Evolutionary conservation across 441 rosid species (phyloP), one percentile per base, ranked within the genome.

Genomic region (Populus hybrid): DNA sequence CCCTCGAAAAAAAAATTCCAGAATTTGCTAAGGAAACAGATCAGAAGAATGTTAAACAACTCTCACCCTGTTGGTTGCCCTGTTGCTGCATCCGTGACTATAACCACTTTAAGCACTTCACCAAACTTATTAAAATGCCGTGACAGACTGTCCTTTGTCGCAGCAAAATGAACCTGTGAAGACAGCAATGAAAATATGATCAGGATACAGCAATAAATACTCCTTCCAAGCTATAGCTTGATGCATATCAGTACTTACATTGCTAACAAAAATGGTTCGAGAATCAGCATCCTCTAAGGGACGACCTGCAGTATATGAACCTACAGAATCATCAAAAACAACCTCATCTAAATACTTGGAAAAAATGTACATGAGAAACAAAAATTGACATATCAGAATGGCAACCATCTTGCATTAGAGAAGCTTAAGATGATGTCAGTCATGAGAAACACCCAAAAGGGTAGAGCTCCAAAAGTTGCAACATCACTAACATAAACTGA

Each of bases 81-180:
- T 35, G 98, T 94, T 7, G 96, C 89, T 30, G 95, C 96, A 83
- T 96, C 98, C 64, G 94, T 90, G 75, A 93, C 86, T 70, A 94
- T 91, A 80, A 90, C 83, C 50, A 93, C 98, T 85, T 96, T 94
- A 10, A 94, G 87, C 72, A 96, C 95, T 78, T 94, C 98, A 14
- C 99, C 98, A 74, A 85, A 92, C 90, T 90, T 96, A 64, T 88
- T 96, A 82, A 96, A 94, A 83, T 96, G 98, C 73, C 90, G 90
- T 42, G 97, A 94, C 84, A 94, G 93, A 81, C 91, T 90, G 75
- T 93, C 98, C 88, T 92, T 93, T 65, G 98, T 92, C 61, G 99
- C 98, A 84, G 92, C 98, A 86, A 91, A 90, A 86, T 96, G 97
- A 85, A 96, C 99, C 98, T 96, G 90, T 50, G 70, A 73, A 74